These are phyloP conservation scores for Agrostemma githago DNA, from an alignment of 148 eudicot genomes.

Conservation along the genomic window DNA sequence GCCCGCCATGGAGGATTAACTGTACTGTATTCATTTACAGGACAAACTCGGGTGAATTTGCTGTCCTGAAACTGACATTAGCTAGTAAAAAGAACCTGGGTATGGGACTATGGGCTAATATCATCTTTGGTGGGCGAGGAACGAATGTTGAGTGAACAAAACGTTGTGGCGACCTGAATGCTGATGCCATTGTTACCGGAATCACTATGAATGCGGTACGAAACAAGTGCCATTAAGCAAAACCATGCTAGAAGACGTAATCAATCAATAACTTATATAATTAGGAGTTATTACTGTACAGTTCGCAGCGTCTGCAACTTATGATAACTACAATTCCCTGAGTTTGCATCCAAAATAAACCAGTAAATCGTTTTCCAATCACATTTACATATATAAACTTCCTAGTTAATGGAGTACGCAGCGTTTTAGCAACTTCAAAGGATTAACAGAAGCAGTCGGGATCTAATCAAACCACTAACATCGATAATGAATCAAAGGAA, in stretches of 20 bases:
- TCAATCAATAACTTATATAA: slow-evolving; percentile 16
- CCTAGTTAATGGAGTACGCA: background rate
- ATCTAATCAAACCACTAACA: slow-evolving; percentile 17
- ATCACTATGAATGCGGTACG: background rate
- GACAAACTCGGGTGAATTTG: too few species aligned
- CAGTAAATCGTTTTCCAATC: slow-evolving; percentile 14
- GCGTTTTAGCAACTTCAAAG: slow-evolving; percentile 8
- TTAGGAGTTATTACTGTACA: slow-evolving; percentile 24
- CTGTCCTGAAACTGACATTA: too few species aligned
- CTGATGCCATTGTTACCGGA: background rate
- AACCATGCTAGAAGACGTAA: background rate
- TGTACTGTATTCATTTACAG: too few species aligned
- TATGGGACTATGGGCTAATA: too few species aligned
- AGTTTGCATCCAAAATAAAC: slow-evolving; percentile 20
- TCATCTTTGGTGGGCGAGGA: too few species aligned
- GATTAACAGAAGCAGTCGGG: slow-evolving; percentile 2
- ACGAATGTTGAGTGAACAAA: too few species aligned
- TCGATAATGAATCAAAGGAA: slow-evolving; percentile 34
- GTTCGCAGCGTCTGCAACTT: slow-evolving; percentile 8
- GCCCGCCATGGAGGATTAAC: too few species aligned
- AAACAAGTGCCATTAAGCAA: background rate
- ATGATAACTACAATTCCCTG: slow-evolving; percentile 8
- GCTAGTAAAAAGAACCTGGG: too few species aligned
- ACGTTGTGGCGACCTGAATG: background rate
- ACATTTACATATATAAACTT: slow-evolving; percentile 1